Evolutionary conservation across 2,329 filamentous ascomycete species (phyloP), one percentile per base, ranked within the genome.

Genomic region (Aspergillus sp.): DNA sequence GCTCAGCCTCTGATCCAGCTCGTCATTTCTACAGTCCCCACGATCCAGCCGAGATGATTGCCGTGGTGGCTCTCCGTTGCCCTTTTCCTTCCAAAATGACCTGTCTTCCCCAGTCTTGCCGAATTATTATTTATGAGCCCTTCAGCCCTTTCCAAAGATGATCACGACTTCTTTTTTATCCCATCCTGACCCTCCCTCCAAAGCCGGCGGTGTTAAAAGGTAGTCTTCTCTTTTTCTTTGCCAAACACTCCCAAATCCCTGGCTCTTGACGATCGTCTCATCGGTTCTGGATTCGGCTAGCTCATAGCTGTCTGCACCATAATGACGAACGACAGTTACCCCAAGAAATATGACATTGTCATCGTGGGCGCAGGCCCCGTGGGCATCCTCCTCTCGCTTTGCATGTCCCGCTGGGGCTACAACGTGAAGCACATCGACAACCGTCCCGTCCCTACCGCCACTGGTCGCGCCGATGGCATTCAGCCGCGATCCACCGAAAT

Each of bases 351-450:
- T 75, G 87, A 89, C 68, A 83, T 84, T 51, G 91, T 96, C 66
- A 92, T 96, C 64, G 83, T 96, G 55, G 93, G 93, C 63, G 93
- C 93, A 56, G 93, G 93, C 15, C 93, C 93, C 4, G 91, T 93
- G 41, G 93, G 93, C 55, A 84, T 96, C 57, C 87, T 96, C 77
- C 83, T 96, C 23, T 95, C 91, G 8, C 92, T 92, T 31, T 93
- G 90, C 71, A 84, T 97, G 61, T 90, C 91, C 60, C 84, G 92
- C 79, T 96, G 92, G 91, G 93, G 93, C 19, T 97, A 96, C 81
- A 91, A 87, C 74, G 91, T 97, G 75, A 96, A 93, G 81, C 91
- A 96, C 77, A 91, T 96, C 70, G 93, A 96, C 77, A 96, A 96
- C 76, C 84, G 92, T 58, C 82, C 91, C 2, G 90, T 93, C 68